Conservation (phyloP, 805 yeast species). For the Teunomyces stri region DNA sequence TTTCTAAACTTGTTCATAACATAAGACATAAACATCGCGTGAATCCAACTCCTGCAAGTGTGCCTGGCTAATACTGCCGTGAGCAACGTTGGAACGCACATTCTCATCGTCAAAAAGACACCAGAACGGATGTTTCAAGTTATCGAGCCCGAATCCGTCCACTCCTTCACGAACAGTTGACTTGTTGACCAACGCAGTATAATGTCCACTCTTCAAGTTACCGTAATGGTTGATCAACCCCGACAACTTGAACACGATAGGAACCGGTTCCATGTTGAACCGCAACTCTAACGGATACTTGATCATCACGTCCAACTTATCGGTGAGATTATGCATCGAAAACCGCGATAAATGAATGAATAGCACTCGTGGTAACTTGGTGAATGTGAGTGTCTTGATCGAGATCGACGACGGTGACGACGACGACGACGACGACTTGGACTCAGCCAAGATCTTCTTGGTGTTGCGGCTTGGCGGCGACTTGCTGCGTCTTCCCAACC, state of each 20-base stretch:
- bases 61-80: slow-evolving; percentile 44
- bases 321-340: slow-evolving; percentile 50
- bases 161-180: slow-evolving; percentile 13
- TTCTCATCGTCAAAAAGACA: slow-evolving; percentile 73
- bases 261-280: slow-evolving; percentile 38
- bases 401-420: slow-evolving; percentile 12
- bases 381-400: slow-evolving; percentile 28
- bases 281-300: slow-evolving; percentile 55
- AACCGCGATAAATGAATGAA: slow-evolving; percentile 42
- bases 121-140: slow-evolving; percentile 53
- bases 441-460: slow-evolving; percentile 7
- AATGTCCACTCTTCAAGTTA: slow-evolving; percentile 69
- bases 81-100: slow-evolving; percentile 43
- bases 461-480: slow-evolving; percentile 27
- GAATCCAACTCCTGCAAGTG: slow-evolving; percentile 36
- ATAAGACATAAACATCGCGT: slow-evolving; percentile 65
- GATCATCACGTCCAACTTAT: slow-evolving; percentile 49
- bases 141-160: slow-evolving; percentile 12
- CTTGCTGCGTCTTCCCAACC: slow-evolving; percentile 32
- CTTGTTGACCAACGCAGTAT: slow-evolving; percentile 64
- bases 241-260: slow-evolving; percentile 49
- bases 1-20: slow-evolving; percentile 48
- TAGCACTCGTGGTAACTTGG: slow-evolving; percentile 36
- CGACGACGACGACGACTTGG: slow-evolving; percentile 1
- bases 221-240: slow-evolving; percentile 75